These are phyloP conservation scores for Yarrowia sp. DNA, from an alignment of 805 yeast species.

Conservation along the genomic window DNA sequence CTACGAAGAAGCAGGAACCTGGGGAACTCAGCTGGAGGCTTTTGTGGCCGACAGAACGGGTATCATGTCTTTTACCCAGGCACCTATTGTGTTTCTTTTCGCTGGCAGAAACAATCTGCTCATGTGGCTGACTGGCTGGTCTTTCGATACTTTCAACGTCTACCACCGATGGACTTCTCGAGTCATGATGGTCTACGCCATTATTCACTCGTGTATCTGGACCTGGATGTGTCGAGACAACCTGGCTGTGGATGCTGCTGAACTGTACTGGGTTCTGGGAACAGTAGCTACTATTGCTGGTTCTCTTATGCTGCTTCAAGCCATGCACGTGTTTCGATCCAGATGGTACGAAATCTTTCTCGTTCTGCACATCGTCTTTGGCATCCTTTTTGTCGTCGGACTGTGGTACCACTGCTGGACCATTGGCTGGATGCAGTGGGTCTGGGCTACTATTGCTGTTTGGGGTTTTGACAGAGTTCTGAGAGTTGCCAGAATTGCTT, in stretches of 20 bases:
- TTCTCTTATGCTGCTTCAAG: constrained; percentile 47
- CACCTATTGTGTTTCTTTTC: constrained; percentile 39
- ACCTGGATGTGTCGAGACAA: neutral
- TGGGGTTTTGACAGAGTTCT: constrained; percentile 68
- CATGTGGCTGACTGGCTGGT: constrained; percentile 57
- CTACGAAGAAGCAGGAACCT: constrained; percentile 32
- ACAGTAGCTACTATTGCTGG: constrained; percentile 44
- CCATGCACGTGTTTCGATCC: constrained; percentile 52
- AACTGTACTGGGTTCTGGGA: constrained; percentile 36
- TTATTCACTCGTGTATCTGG: constrained; percentile 32
- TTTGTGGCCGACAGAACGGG: constrained; percentile 32
- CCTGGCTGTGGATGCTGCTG: neutral
- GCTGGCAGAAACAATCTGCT: constrained; percentile 73
- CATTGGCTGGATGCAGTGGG: constrained; percentile 46
- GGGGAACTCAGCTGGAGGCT: constrained; percentile 27
- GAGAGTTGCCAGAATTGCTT: constrained; percentile 53
- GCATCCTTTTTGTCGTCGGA: constrained; percentile 49
- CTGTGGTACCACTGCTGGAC: constrained; percentile 55
- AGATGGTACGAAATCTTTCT: constrained; percentile 59
- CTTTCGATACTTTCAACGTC: constrained; percentile 56
- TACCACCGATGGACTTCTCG: constrained; percentile 48
- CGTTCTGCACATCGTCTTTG: constrained; percentile 54
- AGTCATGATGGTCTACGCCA: constrained; percentile 29
- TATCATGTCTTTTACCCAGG: constrained; percentile 31
- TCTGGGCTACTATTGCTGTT: constrained; percentile 54